Base-by-base conservation (phyloP, 2,329 filamentous ascomycete species). In the Colletotrichum endophyticum region DNA sequence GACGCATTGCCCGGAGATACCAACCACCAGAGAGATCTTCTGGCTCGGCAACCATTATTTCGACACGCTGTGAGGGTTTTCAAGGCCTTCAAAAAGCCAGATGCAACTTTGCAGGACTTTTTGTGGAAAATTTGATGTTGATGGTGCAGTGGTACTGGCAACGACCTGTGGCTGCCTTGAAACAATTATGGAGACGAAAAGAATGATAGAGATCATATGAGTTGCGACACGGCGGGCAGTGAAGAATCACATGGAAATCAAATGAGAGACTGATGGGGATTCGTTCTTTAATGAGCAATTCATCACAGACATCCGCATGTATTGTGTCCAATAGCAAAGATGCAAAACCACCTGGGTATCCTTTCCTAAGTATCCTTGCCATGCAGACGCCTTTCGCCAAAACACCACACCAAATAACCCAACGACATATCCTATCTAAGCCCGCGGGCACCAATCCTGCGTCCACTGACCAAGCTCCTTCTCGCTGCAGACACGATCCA, bases 61-160 rank as follows among this genome's bases (percentile, higher is more conserved):
- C 0, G 0, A 0, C 19, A 49, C n/a, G 39, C 39, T n/a, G 39
- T 49, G 19, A 49, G 39, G 0, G 39, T 49, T 49, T 49, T 49
- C 2, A n/a, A 49, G 19, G 0, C 39, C 0, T 12, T 49, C 0
- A 0, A 49, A 12, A 49, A 0, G 39, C 0, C 39, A 49, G 39
- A 49, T 49, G 39, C 0, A 49, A n/a, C 39, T 49, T 49, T 49
- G 39, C 0, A n/a, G 19, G 39, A 49, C 0, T 49, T 49, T n/a
- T 4, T 49, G 39, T 49, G 39, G 39, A 49, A 49, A 0, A 49
- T 49, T 49, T 49, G 39, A 49, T n/a, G 39, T 49, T n/a, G 39
- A 8, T 34, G 32, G 32, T 6, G 12, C 12, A 34, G 32, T 13
- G 32, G 32, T 34, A 2, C 3, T 6, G 32, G 32, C 32, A 32